Conservation (phyloP, 1,284 basidiomycete genomes). For the Lentinula novae-zelandiae region DNA sequence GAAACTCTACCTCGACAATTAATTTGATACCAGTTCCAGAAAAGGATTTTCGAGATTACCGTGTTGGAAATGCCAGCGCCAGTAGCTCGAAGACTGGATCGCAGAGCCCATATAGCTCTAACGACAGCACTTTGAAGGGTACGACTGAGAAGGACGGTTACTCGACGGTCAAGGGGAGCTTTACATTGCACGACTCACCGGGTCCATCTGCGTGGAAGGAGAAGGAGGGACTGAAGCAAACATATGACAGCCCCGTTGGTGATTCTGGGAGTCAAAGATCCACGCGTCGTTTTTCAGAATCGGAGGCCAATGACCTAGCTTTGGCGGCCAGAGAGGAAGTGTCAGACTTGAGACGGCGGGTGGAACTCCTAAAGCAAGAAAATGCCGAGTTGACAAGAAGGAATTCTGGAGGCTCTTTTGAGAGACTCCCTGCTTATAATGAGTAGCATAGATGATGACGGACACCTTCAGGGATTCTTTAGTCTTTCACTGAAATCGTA, state of each 20-base stretch:
- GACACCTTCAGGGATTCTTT: not conserved
- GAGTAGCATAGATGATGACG: not conserved
- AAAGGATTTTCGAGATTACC: not conserved
- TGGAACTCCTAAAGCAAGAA: slow-evolving; percentile 3
- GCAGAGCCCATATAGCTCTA: not conserved
- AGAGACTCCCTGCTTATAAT: slow-evolving; percentile 3
- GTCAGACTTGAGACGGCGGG: slow-evolving; percentile 1
- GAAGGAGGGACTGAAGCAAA: not conserved
- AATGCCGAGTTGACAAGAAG: slow-evolving; percentile 2
- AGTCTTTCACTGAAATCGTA: not conserved
- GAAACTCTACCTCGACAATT: not conserved
- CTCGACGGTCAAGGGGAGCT: not conserved
- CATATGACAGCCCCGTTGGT: not conserved
- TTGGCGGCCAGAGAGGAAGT: slow-evolving; percentile 2
- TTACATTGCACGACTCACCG: not conserved
- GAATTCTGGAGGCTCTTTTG: not conserved
- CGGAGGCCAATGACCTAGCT: slow-evolving; percentile 1
- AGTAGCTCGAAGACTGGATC: not conserved
- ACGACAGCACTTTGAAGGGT: not conserved
- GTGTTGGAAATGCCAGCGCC: not conserved
- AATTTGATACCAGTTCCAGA: not conserved
- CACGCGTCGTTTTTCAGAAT: not conserved
- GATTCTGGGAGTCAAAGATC: not conserved
- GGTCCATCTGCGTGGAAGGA: slow-evolving; percentile 6
- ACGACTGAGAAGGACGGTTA: not conserved